phyloP scores from a whole-genome alignment of 2,329 filamentous ascomycete genomes.

The Curvularia spicifera region DNA sequence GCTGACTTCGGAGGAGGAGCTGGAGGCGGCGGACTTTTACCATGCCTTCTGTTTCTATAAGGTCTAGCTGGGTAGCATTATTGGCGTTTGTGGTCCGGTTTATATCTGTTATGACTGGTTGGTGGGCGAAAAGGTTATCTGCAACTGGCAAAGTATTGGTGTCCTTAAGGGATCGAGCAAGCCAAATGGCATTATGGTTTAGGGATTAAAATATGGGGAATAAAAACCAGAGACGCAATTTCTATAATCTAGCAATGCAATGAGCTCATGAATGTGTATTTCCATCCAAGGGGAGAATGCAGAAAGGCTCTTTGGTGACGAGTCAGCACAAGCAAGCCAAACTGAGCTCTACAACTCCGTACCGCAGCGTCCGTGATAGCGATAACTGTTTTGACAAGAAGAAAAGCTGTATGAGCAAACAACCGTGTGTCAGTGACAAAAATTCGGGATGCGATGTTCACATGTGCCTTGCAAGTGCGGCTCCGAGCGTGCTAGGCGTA shows the following conservation, averaged over 20 bases:
- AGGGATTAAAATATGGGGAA: neutral
- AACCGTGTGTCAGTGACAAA: neutral
- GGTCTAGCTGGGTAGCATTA: constrained; percentile 59
- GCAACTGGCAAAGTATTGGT: neutral
- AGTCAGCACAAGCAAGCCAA: neutral
- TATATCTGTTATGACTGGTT: neutral
- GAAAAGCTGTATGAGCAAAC: neutral
- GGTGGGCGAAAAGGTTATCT: neutral
- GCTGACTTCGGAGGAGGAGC: constrained; percentile 81
- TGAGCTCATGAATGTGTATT: neutral
- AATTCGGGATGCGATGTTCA: constrained; percentile 1
- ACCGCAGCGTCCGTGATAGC: neutral
- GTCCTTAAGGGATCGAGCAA: neutral
- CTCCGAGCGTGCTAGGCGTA: neutral
- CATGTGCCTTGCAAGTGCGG: neutral
- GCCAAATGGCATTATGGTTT: neutral
- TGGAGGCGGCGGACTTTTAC: constrained; percentile 86
- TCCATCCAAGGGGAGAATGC: neutral
- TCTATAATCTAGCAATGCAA: neutral
- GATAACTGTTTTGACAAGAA: neutral
- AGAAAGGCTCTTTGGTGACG: neutral
- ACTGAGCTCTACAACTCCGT: neutral
- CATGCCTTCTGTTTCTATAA: constrained; percentile 98
- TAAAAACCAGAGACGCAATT: neutral
- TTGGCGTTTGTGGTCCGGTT: constrained; percentile 10